Base-by-base conservation (phyloP, 2,329 filamentous ascomycete genomes). In the Paecilomyces formosus region DNA sequence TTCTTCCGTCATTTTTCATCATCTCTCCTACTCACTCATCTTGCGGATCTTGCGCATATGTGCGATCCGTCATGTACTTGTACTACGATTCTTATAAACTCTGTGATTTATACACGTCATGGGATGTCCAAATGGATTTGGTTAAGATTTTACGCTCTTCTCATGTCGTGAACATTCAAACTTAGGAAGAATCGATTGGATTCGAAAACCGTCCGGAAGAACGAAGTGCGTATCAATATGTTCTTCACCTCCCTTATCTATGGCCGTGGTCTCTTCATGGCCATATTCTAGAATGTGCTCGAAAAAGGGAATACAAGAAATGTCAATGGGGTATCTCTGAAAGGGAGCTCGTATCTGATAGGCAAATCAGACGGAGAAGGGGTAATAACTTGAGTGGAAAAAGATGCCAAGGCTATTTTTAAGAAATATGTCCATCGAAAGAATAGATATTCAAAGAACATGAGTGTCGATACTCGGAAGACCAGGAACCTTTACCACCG, bases 31-130 rank as follows among this genome's bases (percentile, higher is more conserved):
- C 50, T 52, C 50, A 52, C 24, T 22, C 45, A 50, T 31, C 35
- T 15, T 45, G 35, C 35, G 24, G 24, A 52, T 52, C 21, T 26
- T 12, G 8, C 8, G 21, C 21, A 13, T 24, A 24, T 9, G 21
- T 13, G 9, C 12, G 50, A 52, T 52, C 24, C 24, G 50, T 45
- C 35, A 45, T 52, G 50, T 52, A 52, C 50, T 52, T 52, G 50
- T 52, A 52, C 50, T 52, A 52, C 50, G 50, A 28, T 55, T 18
- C 54, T 54, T 52, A 30, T 31, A 55, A 58, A 51, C 35, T 58
- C 35, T 54, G 28, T 56, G 51, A 54, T 53, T 55, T 31, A 53
- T 30, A 24, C 49, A 26, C 21, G 50, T 52, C 50, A 52, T 52
- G 50, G 21, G 21, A 52, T 52, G 50, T 52, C 50, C 50, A 52